These are phyloP conservation scores for Fraxinus anomala DNA, from an alignment of 257 asterid genomes.

Conservation along the genomic window DNA sequence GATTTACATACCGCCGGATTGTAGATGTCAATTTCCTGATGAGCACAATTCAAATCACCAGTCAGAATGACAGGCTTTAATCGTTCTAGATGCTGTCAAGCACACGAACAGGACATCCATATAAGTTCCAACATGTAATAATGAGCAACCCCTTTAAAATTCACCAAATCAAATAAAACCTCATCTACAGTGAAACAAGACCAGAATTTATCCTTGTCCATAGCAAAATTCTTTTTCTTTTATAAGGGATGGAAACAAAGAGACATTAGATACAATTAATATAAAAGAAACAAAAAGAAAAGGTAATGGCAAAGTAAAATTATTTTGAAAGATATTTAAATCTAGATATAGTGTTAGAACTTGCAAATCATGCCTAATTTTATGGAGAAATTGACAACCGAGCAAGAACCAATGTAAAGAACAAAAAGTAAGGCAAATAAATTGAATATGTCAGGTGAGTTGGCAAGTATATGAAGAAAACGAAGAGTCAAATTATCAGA, in stretches of 20 bases:
- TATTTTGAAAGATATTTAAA: not conserved
- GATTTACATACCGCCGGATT: constrained; percentile 77
- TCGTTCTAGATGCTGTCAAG: constrained; percentile 77
- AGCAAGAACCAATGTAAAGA: not conserved
- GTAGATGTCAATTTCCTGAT: constrained; percentile 86
- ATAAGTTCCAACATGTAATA: constrained; percentile 17
- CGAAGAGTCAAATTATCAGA: not conserved
- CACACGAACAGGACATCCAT: constrained; percentile 27
- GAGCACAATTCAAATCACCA: constrained; percentile 97
- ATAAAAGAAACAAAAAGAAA: not conserved
- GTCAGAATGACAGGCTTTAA: constrained; percentile 88
- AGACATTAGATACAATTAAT: not conserved
- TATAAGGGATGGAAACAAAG: not conserved
- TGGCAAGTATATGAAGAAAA: not conserved
- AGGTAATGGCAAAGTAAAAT: not conserved
- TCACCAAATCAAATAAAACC: not conserved
- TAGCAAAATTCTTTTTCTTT: not conserved
- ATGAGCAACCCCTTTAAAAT: not conserved
- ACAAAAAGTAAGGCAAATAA: not conserved
- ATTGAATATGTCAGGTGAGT: not conserved
- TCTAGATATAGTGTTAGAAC: not conserved
- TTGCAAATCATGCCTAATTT: not conserved
- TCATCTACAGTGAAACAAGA: not conserved
- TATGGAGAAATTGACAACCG: not conserved
- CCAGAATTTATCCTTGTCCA: not conserved